These are phyloP conservation scores for Tolypocladium nubicola DNA, from an alignment of 2,329 filamentous ascomycete genomes.

Conservation along the genomic window DNA sequence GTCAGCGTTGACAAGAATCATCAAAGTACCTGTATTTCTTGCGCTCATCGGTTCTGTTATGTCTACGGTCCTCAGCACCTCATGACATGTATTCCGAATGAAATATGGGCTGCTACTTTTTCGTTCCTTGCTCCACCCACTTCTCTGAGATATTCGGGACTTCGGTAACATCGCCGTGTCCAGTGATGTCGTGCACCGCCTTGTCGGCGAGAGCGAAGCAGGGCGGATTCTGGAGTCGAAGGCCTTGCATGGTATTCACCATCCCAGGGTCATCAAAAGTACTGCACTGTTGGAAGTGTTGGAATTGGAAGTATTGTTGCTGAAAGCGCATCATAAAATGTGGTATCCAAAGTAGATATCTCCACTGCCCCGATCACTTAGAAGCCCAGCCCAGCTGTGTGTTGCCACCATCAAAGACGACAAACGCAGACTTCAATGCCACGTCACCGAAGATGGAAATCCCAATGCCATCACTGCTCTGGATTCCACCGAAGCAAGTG, in stretches of 20 bases:
- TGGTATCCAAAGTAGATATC: background rate
- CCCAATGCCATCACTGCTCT: constrained; percentile 34
- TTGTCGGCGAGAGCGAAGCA: no score
- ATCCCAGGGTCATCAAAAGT: background rate
- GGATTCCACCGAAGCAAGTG: constrained; percentile 57
- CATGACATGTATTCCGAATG: no score
- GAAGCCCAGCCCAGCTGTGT: constrained; percentile 31
- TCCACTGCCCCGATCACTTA: background rate
- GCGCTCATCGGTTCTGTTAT: no score
- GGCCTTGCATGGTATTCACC: no score
- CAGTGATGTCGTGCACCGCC: no score
- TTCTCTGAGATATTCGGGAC: no score
- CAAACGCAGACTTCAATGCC: constrained; percentile 48
- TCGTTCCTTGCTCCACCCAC: no score
- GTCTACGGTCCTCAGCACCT: no score
- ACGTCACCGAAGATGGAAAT: constrained; percentile 52
- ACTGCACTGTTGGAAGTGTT: background rate
- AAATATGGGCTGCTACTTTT: no score
- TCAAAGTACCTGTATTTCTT: background rate
- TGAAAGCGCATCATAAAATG: background rate
- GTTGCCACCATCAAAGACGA: constrained; percentile 45
- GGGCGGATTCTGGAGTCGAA: no score
- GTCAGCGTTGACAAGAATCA: background rate
- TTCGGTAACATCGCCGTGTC: no score
- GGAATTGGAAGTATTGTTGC: background rate